phyloP scores from a whole-genome alignment of 2,329 filamentous ascomycete species.

The Xylaria sp. region DNA sequence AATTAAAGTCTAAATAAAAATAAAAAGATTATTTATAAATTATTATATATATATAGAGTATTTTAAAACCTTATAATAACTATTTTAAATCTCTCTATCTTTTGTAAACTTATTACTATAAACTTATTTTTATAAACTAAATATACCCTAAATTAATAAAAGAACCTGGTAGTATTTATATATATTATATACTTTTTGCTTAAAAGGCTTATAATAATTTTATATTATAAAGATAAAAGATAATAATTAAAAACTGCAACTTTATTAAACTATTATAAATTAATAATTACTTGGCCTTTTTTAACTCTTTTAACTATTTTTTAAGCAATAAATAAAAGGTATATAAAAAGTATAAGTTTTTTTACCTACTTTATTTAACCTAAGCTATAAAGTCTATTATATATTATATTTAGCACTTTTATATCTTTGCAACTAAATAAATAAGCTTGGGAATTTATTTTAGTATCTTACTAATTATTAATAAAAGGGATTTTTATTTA shows the following conservation, averaged over 20 bases:
- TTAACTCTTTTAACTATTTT: neutral
- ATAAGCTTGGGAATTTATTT: neutral
- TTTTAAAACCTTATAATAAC: neutral
- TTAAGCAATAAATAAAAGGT: neutral
- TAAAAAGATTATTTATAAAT: constrained; percentile 7
- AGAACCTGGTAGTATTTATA: neutral
- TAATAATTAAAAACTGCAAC: neutral
- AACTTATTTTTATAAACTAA: neutral
- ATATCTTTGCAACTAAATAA: neutral
- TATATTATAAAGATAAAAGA: neutral
- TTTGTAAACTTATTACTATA: neutral
- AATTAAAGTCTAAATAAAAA: too few species aligned
- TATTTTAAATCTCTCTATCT: neutral
- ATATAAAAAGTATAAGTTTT: neutral
- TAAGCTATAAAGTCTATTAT: neutral
- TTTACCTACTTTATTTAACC: neutral
- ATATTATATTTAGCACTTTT: neutral
- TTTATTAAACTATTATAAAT: neutral
- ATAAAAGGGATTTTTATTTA: neutral
- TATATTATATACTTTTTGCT: neutral
- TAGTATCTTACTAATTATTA: neutral
- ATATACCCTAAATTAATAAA: constrained; percentile 4
- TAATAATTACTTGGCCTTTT: neutral
- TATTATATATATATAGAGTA: neutral
- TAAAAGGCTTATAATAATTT: neutral